phyloP scores from a whole-genome alignment of 2,329 filamentous ascomycete genomes.

The Penicillium occitanis region DNA sequence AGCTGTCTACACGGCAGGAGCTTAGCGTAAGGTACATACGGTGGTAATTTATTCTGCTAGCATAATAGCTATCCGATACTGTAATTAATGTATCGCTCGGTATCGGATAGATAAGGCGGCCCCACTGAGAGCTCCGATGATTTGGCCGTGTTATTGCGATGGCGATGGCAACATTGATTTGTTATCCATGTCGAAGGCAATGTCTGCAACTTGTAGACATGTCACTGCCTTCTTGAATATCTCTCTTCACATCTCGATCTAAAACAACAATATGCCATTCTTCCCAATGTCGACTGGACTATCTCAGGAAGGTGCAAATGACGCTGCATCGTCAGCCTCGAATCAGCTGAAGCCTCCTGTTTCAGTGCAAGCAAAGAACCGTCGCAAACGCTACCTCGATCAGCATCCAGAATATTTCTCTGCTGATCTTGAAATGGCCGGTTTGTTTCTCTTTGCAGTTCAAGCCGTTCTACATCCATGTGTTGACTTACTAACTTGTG shows the following conservation, averaged over 20 bases:
- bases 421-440: slow-evolving; percentile 62
- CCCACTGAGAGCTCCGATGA: not conserved
- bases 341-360: slow-evolving; percentile 32
- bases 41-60: not conserved
- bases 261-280: slow-evolving; percentile 16
- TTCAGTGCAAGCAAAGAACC: slow-evolving; percentile 65
- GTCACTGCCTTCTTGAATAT: too few species aligned
- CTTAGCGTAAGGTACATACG: not conserved
- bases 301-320: not conserved
- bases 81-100: not conserved
- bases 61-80: not conserved
- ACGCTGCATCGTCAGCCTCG: slow-evolving; percentile 1
- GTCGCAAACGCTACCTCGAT: slow-evolving; percentile 73
- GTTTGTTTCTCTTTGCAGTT: slow-evolving; percentile 42
- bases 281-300: slow-evolving; percentile 16
- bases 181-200: not conserved
- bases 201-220: not conserved
- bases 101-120: not conserved
- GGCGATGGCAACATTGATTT: not conserved
- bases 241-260: not conserved
- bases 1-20: not conserved
- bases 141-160: not conserved
- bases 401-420: slow-evolving; percentile 71
- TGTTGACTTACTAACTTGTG: slow-evolving; percentile 27
- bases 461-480: not conserved